Evolutionary conservation across 805 yeast genomes (phyloP), one percentile per base, ranked within the genome.

Genomic region (Candida endomychidarum): DNA sequence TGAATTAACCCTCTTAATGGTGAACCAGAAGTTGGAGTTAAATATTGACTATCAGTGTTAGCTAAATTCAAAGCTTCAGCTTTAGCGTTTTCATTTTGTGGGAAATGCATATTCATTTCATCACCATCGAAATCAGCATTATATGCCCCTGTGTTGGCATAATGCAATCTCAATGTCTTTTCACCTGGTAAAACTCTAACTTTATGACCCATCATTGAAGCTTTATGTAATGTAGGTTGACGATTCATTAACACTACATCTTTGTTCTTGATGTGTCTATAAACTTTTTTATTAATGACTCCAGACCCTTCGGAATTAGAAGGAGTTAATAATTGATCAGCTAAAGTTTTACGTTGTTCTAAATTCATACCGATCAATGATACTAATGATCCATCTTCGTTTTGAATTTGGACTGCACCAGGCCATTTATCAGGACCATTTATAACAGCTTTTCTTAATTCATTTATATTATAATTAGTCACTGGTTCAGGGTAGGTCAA

Each of bases 61-160:
- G 99, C 99, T 62, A 93, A 75, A 59, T 88, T 80, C 57, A 88
- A 72, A 2, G 99, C 98, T 69, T 93, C 99, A 16, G 98, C 91
- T 60, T 90, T 82, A 8, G 98, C 99, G 53, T 87, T 86, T 69
- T 91, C 97, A 65, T 86, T 89, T 70, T 91, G 99, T 19, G 99
- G 99, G 75, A 91, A 91, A 70, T 91, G 99, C 96, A 91, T 85
- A 63, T 91, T 91, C 99, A 91, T 91, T 72, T 91, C 99, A 67
- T 91, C 99, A 74, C 99, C 99, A 68, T 91, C 99, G 56, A 93
- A 91, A 77, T 91, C 99, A 27, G 98, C 98, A 63, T 91, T 91
- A 68, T 91, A 93, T 31, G 99, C 97, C 68, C 97, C 97, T 32
- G 99, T 93, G 66, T 93, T 93, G 55, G 99, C 99, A 65, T 93